Evolutionary conservation across 768 basidiomycete genomes (phyloP), one percentile per base, ranked within the genome.

Genomic region (Leccinum variicolor): DNA sequence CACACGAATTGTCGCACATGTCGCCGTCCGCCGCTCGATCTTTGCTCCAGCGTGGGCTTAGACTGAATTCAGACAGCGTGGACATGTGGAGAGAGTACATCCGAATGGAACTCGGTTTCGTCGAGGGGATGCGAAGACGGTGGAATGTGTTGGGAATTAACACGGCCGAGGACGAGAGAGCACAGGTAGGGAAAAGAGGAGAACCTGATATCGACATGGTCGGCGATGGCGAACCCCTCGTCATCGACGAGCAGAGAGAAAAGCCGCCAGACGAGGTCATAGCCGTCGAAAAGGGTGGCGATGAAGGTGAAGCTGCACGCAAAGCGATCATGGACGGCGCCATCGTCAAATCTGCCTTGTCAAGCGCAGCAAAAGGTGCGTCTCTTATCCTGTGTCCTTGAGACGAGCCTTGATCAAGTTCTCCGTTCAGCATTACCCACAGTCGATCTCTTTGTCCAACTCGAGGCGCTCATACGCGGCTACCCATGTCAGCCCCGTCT

Each of bases 71-170:
- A 13, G 83, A 87, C 53, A 90, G 84, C 61, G 71, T 81, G 31
- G 85, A 87, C 56, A 77, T 98, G 72, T 98, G 94, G 94, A 78
- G 79, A 21, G 94, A 95, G 72, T 96, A 94, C 68, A 84, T 93
- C 61, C 86, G 86, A 68, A 92, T 97, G 84, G 94, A 98, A 70
- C 74, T 95, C 5, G 85, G 86, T 3, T 96, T 92, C 71, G 77
- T 92, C 8, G 93, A 96, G 75, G 83, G 82, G 14, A 74, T 95
- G 50, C 77, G 90, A 39, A 76, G 90, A 61, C 79, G 94, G 52
- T 94, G 92, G 92, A 84, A 78, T 47, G 76, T 91, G 8, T 76
- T 96, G 19, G 94, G 93, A 8, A 86, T 95, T 52, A 34, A 58
- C 25, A 54, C 62, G 0, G 59, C 41, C 26, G 58, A 54, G 10